phyloP scores from a whole-genome alignment of 176 grass and related monocot genomes.

The Cocos nucifera region DNA sequence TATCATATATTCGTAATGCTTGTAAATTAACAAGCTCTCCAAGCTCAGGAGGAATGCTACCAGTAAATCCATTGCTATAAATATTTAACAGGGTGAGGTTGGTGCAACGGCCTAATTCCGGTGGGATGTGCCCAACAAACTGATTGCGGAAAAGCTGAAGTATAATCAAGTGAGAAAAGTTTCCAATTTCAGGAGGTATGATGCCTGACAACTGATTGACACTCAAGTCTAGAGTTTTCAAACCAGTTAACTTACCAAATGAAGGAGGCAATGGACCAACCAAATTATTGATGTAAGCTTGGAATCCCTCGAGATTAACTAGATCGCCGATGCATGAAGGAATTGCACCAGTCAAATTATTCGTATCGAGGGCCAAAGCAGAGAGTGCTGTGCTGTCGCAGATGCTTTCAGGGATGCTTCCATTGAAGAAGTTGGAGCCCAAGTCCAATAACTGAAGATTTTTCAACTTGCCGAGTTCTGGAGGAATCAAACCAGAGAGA shows the following conservation, averaged over 20 bases:
- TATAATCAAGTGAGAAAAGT: constrained; percentile 32
- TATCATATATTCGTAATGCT: constrained; percentile 25
- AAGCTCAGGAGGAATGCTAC: constrained; percentile 53
- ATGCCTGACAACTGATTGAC: constrained; percentile 41
- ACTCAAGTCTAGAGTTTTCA: constrained; percentile 49
- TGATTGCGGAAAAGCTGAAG: constrained; percentile 35
- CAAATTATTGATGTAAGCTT: constrained; percentile 19
- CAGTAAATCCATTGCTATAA: constrained; percentile 52
- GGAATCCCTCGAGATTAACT: constrained; percentile 16
- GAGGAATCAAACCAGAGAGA: constrained; percentile 49
- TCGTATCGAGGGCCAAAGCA: constrained; percentile 18
- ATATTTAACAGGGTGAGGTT: constrained; percentile 48
- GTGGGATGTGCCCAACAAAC: constrained; percentile 49
- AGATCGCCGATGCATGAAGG: constrained; percentile 59
- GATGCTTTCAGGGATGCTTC: constrained; percentile 44
- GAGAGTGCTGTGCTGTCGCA: constrained; percentile 56
- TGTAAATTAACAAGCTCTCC: constrained; percentile 45
- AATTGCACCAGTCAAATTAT: constrained; percentile 54
- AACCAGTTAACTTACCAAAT: constrained; percentile 26
- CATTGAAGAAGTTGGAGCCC: constrained; percentile 37
- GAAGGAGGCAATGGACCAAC: constrained; percentile 56
- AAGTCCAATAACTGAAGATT: constrained; percentile 35
- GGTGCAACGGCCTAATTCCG: constrained; percentile 48
- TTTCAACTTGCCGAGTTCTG: constrained; percentile 38
- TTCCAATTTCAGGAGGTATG: constrained; percentile 46